Base-by-base conservation (phyloP, 148 eudicot genomes). In the Polygonum maritimum region DNA sequence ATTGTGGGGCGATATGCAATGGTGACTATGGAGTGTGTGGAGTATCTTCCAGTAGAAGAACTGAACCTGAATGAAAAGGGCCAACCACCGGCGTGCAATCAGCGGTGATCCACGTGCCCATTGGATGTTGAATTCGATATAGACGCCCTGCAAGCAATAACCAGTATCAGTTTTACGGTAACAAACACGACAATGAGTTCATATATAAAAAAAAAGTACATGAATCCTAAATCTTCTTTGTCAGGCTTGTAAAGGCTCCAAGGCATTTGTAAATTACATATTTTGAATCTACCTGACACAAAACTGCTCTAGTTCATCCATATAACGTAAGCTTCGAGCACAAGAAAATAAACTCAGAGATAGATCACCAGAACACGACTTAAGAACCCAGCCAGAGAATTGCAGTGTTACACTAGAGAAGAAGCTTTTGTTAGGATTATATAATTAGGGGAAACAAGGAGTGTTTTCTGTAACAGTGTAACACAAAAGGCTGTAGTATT, bases 31-130 rank as follows among this genome's bases (percentile, higher is more conserved):
- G 26, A 54, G 67, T 60, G 67, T 60, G 14, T 48, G 14, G 40
- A 67, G 71, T 16, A 67, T 67, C 69, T 60, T 60, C 69, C 69
- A 60, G 69, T 26, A 60, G 69, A 67, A 67, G 71, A 67, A 67
- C 14, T 35, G 44, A n/a, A 67, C 71, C 71, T 13, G 19, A 67
- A 67, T 67, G 44, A n/a, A 62, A 67, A 36, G 71, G 44, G 21
- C 3, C 63, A 16, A 8, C 45, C 71, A 67, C 71, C 71, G 5
- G 71, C 44, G 5, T 3, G 3, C 44, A 67, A 67, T 67, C 45
- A 67, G 44, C 71, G 71, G 71, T 67, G 71, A 67, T 67, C 71
- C 19, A 19, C 71, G 5, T 67, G 41, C 7, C 71, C 44, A 33
- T 67, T 67, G 71, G 44, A 8, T 36, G 71, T 36, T n/a, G 71